Base-by-base conservation (phyloP, 176 grass and related monocot genomes). In the Triticum aestivum region DNA sequence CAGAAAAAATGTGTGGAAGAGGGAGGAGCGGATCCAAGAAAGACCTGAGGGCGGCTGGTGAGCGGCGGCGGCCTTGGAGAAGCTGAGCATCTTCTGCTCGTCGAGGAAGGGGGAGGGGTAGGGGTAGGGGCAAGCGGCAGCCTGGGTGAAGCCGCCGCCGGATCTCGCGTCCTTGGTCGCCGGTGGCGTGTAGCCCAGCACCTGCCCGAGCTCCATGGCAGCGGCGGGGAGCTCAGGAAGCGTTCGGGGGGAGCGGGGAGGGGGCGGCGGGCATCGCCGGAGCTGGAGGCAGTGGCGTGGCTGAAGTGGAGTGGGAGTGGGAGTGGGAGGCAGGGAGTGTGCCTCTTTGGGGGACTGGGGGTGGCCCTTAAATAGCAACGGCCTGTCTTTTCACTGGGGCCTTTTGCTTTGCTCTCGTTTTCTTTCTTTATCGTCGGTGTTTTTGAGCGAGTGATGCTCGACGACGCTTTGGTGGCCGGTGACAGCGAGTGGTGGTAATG, bases 71-170 rank as follows among this genome's bases (percentile, higher is more conserved):
- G 79, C 86, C 79, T 87, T 90, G 77, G 89, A 85, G 87, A 89
- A 94, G 6, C 89, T 79, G 79, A 94, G 87, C 66, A 94, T 94
- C 79, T 91, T 89, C 81, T 85, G 84, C 54, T 91, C 77, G 71
- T 94, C 89, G 11, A 89, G 87, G 81, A 91, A 89, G 59, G 84
- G 89, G 38, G 77, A 85, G 1, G 87, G 65, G 78, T 83, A 87
- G 56, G 87, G 54, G 4, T 39, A 65, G 13, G 58, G 2, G 4
- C 20, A 65, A 2, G 61, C 54, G 6, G 61, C 56, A 4, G 66
- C 39, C 12, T 79, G 87, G 38, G 67, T 29, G 7, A 59, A 59
- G 56, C 18, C 3, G 15, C 26, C 62, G 15, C 42, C 62, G 14
- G 79, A 74, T 73, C 82, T 85, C 78, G 27, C 56, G 64, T 86